Conservation (phyloP, 306 rosid species). For the Vachellia pachyceras region DNA sequence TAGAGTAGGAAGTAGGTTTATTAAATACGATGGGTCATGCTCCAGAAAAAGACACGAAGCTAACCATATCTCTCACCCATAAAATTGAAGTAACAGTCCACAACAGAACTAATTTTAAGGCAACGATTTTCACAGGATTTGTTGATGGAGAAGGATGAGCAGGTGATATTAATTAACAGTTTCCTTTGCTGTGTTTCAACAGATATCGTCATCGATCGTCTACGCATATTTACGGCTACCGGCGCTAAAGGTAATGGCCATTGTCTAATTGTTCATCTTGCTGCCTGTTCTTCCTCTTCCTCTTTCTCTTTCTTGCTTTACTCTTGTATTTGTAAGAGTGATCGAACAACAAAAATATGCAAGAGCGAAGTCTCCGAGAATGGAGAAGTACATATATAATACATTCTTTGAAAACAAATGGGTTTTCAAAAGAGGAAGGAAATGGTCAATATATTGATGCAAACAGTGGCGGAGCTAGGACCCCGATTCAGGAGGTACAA, state of each 20-base stretch:
- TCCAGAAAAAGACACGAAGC: neutral
- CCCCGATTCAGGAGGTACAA: too few relatives aligned
- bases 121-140: neutral
- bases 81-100: neutral
- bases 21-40: slow-evolving; percentile 15
- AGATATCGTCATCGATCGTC: neutral
- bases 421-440: neutral
- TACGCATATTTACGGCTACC: neutral
- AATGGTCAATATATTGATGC: neutral
- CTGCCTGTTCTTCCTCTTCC: too few relatives aligned
- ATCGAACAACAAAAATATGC: too few relatives aligned
- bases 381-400: too few relatives aligned
- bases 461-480: too few relatives aligned
- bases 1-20: too few relatives aligned
- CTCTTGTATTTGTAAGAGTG: too few relatives aligned
- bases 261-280: neutral
- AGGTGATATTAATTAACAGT: neutral
- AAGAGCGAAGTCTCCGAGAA: too few relatives aligned
- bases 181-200: neutral
- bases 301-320: too few relatives aligned
- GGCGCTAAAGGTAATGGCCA: neutral
- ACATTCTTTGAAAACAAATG: too few relatives aligned
- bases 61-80: neutral
- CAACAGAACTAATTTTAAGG: neutral
- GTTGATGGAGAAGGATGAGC: neutral